A percentile compares a stretch with the other conserved stretches of the same genome.
phyloP scores from a whole-genome alignment of 306 rosid species.

The Vicia villosa region DNA sequence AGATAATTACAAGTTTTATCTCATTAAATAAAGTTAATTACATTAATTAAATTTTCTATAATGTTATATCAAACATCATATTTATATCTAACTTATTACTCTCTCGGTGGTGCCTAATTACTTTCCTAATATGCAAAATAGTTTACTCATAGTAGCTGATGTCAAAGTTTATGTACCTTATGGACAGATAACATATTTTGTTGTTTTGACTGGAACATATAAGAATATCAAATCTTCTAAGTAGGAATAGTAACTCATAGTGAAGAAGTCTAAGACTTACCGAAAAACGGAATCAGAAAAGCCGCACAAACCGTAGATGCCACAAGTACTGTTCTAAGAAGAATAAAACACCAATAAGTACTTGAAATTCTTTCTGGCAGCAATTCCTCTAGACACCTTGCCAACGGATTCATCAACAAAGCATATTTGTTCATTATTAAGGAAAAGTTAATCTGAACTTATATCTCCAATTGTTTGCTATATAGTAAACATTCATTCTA shows the following conservation, averaged over 20 bases:
- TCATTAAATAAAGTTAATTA: too few relatives aligned
- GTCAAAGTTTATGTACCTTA: too few relatives aligned
- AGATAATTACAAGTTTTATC: too few relatives aligned
- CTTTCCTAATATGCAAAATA: too few relatives aligned
- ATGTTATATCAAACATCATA: too few relatives aligned
- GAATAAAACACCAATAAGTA: slow-evolving; percentile 56
- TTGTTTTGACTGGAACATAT: too few relatives aligned
- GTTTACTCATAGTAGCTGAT: too few relatives aligned
- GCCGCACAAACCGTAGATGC: slow-evolving; percentile 73
- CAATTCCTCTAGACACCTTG: slow-evolving; percentile 89
- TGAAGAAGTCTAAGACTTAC: slow-evolving; percentile 39
- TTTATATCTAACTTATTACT: too few relatives aligned
- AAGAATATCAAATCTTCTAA: too few relatives aligned
- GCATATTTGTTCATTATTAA: slow-evolving; percentile 64
- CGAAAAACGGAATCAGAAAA: slow-evolving; percentile 83
- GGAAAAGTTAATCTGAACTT: slow-evolving; percentile 43
- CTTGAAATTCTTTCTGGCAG: slow-evolving; percentile 51
- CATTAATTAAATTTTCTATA: fast-evolving
- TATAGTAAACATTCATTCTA: slow-evolving; percentile 11
- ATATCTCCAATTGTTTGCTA: neutral
- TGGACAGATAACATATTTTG: too few relatives aligned
- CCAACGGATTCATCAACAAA: slow-evolving; percentile 78
- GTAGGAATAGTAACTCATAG: too few relatives aligned
- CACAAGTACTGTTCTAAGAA: slow-evolving; percentile 68
- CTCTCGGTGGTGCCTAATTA: too few relatives aligned